Evolutionary conservation across 2,329 filamentous ascomycete species (phyloP).

Genomic region (Acrocalymma vagum): DNA sequence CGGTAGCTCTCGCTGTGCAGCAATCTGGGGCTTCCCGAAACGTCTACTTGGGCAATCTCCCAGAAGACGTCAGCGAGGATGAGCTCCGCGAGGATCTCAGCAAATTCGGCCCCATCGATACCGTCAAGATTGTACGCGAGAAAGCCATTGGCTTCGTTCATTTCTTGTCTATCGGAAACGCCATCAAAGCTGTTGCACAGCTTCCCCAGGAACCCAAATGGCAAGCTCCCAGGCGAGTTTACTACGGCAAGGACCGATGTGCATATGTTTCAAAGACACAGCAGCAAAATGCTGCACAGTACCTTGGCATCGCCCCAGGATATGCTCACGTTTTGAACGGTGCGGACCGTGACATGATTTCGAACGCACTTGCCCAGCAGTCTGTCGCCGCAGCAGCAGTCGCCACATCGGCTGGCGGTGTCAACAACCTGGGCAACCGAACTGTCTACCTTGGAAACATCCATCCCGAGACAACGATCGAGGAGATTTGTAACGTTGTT

Average conservation of each 20-base stretch:
- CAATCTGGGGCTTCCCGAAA: conserved; percentile 97
- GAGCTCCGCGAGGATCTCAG: conserved; percentile 93
- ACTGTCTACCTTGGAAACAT: conserved; percentile 99
- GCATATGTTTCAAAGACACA: conserved; percentile 99
- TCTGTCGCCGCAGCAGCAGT: conserved; percentile 97
- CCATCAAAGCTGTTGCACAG: conserved; percentile 97
- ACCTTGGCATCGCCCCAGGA: conserved; percentile 93
- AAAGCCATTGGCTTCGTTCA: conserved; percentile 98
- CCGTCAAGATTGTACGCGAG: conserved; percentile 96
- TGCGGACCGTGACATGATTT: conserved; percentile 95
- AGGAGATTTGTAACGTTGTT: conserved; percentile 99
- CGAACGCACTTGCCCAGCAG: conserved; percentile 94
- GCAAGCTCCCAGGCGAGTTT: conserved; percentile 93
- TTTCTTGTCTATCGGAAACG: conserved; percentile 96
- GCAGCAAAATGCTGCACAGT: conserved; percentile 98
- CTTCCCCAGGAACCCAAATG: conserved; percentile 96
- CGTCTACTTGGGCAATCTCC: conserved; percentile 92
- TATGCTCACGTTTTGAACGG: conserved; percentile 97
- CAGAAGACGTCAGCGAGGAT: conserved; percentile 89
- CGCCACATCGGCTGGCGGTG: conserved; percentile 93
- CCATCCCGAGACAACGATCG: conserved; percentile 97
- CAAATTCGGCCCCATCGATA: conserved; percentile 97
- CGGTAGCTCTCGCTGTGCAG: conserved; percentile 95
- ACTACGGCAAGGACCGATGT: conserved; percentile 98
- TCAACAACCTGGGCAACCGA: conserved; percentile 96